These are phyloP conservation scores for Lichtheimia ramosa DNA, from an alignment of 371 early-diverging fungal species.

Conservation along the genomic window DNA sequence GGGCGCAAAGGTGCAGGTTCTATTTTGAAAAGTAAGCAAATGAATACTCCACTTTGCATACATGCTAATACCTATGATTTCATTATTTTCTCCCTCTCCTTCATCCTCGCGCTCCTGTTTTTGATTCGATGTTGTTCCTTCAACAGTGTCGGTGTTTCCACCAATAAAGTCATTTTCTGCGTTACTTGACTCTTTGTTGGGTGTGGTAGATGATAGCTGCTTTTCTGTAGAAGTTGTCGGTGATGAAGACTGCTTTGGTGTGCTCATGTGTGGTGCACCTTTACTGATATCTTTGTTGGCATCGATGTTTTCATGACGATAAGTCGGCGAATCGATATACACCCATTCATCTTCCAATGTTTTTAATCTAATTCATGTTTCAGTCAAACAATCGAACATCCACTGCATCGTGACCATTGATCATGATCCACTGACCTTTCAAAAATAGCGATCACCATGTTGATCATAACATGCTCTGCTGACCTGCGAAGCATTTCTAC, in stretches of 20 bases:
- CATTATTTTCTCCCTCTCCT: conserved; percentile 2
- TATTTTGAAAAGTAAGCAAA: neutral
- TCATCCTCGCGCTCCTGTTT: conserved; percentile 2
- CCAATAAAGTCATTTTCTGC: neutral
- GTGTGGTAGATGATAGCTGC: no score
- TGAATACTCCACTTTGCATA: no score
- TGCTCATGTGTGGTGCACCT: conserved; percentile 39
- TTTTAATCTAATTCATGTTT: conserved; percentile 26
- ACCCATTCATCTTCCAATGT: conserved; percentile 47
- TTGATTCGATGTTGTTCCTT: conserved; percentile 6
- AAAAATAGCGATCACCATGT: conserved; percentile 74
- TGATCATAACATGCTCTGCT: conserved; percentile 81
- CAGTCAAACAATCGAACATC: neutral
- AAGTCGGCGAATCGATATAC: conserved; percentile 32
- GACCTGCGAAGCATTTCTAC: conserved; percentile 77
- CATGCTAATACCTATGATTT: neutral
- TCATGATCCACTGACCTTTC: conserved; percentile 46
- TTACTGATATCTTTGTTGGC: neutral
- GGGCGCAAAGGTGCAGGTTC: conserved; percentile 35
- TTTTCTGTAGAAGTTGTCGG: conserved; percentile 11
- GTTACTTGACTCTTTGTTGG: no score
- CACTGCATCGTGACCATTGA: neutral
- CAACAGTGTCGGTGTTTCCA: conserved; percentile 7
- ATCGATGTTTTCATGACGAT: conserved; percentile 1
- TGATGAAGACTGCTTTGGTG: conserved; percentile 32